Evolutionary conservation across 441 rosid species (phyloP).

Genomic region (Erysimum cheiri): DNA sequence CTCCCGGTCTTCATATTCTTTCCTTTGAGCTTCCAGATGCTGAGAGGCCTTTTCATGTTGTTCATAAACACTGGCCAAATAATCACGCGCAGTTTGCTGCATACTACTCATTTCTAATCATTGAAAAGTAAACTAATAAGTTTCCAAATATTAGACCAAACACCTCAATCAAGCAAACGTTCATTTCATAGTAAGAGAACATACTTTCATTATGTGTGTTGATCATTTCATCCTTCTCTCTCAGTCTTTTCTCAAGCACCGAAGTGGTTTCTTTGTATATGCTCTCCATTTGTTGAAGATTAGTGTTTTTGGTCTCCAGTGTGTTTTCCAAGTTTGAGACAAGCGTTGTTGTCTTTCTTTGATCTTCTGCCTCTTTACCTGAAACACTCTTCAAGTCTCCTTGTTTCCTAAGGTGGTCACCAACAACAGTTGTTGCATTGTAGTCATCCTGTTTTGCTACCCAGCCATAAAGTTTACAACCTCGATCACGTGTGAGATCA

Average conservation of each 20-base stretch:
- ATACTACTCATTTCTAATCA: constrained; percentile 53
- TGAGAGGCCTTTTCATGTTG: constrained; percentile 52
- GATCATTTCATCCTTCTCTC: constrained; percentile 57
- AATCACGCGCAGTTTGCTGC: constrained; percentile 55
- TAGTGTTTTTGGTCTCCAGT: constrained; percentile 50
- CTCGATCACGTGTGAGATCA: constrained; percentile 32
- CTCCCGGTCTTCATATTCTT: constrained; percentile 50
- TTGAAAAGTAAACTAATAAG: constrained; percentile 27
- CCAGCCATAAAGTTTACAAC: constrained; percentile 71
- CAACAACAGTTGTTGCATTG: constrained; percentile 44
- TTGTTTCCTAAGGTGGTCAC: constrained; percentile 53
- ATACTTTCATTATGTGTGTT: constrained; percentile 63
- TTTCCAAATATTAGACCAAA: neutral
- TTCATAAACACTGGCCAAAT: constrained; percentile 48
- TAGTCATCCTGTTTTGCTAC: constrained; percentile 67
- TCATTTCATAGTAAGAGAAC: constrained; percentile 13
- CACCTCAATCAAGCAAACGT: constrained; percentile 13
- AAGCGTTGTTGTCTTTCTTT: constrained; percentile 47
- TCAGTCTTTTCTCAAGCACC: constrained; percentile 37
- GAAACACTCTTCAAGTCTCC: constrained; percentile 69
- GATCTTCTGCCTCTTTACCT: constrained; percentile 56
- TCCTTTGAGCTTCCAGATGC: constrained; percentile 50
- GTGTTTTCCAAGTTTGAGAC: constrained; percentile 51
- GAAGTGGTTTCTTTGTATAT: constrained; percentile 47
- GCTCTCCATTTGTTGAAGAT: constrained; percentile 55